Evolutionary conservation across 2,329 filamentous ascomycete genomes (phyloP), one percentile per base, ranked within the genome.

Genomic region (Chaetothyriales sp.): DNA sequence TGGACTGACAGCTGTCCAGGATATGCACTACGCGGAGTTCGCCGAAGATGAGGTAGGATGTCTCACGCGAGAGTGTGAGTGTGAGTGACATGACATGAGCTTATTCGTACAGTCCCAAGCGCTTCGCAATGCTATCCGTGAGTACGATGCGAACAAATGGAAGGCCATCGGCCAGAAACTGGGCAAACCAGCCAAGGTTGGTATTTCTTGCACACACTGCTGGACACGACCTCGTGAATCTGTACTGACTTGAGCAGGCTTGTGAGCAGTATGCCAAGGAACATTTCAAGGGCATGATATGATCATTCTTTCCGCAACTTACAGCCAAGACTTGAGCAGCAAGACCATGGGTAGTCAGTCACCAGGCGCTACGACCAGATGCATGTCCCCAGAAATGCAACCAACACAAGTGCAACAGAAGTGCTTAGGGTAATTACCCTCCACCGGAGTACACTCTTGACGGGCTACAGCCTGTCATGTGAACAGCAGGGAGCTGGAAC

Each of bases 1-100:
- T 39, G 32, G 18, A 46, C 62, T 66, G 53, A 66, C 55, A 45
- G 50, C 46, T 49, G 26, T 44, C 52, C 62, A 92, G 86, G 92
- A 98, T 62, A 98, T 98, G 92, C 92, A 98, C 66, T 96, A 96
- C 66, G 92, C 92, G 58, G 92, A 96, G 65, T 96, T 98, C 66
- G 89, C 86, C 47, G 90, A 95, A 73, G 88, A 96, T 64, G 92
- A 95, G 80, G 87, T 93, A 54, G 52, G 45, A 22, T 26, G 9
- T 45, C 9, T 19, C 43, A 45, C 43, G 10, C 26, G 20, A 47
- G 45, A 18, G 20, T 3, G 22, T 25, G 22, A 25, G 22, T 3
- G 22, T 25, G 22, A 25, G 22, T 25, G 22, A 25, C 6, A 3
- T 39, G 32, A 39, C 32, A 39, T 39, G 20, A 20, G 18, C 45